Evolutionary conservation across 371 early-diverging fungal species (phyloP), one percentile per base, ranked within the genome.

Genomic region (Apophysomyces variabilis): DNA sequence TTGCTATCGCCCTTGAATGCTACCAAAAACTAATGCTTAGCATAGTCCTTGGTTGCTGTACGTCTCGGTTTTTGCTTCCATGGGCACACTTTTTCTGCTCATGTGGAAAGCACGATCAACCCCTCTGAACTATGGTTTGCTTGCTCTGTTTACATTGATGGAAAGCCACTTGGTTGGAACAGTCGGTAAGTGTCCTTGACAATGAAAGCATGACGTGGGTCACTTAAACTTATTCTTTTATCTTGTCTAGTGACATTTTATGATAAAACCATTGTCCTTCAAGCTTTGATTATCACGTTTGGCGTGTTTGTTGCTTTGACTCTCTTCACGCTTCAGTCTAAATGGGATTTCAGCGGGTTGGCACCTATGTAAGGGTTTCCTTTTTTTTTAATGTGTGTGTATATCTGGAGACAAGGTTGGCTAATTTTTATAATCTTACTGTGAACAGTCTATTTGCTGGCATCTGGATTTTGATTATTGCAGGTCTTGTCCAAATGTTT

Each of bases 301-400:
- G 89, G 88, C 12, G 73, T 94, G 43, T 92, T 92, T 79, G 68
- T 90, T 57, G 89, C 77, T 7, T 72, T 94, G 58, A 93, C 93
- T 3, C 64, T 92, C n/a, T 92, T 92, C 67, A 90, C 93, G 0
- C 50, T 92, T 39, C 92, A 93, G 71, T 85, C 89, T 0, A 84
- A 89, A 73, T 88, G 84, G 69, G 91, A 92, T 70, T 93, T 93
- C 66, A 83, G 82, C 36, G 87, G 85, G 50, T 72, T 90, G 73
- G 91, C 76, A 2, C 86, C 90, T 6, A 77, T 87, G 78, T 85
- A 74, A 77, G 84, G 66, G 13, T 8, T 38, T 5, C 21, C 8
- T 32, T 36, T 26, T 26, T 26, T 26, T 3, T 26, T 26, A 26
- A 3, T 26, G 32, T 1, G 32, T 26, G 32, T 26, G 32, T 26